Evolutionary conservation across 352 stramenopile species (phyloP), one percentile per base, ranked within the genome.

Genomic region (Blastocystis sp.): DNA sequence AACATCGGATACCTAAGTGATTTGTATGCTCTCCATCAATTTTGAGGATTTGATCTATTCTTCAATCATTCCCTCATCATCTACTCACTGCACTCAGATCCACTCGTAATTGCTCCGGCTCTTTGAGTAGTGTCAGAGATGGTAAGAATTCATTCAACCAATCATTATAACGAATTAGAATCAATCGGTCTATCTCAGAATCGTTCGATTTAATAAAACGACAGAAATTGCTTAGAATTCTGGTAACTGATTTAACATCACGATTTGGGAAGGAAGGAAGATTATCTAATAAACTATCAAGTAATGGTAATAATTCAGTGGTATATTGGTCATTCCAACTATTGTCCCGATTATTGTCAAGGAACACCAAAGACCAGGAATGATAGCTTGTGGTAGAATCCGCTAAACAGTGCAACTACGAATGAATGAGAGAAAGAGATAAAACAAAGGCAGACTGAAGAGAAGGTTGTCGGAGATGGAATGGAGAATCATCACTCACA

Each of bases 121-220:
- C 40, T 48, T 48, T 48, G 40, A 48, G 40, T 9, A 48, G 40
- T 9, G 40, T 48, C 9, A 70, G 5, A 0, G 60, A 30, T 24
- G 60, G 60, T 40, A 70, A 40, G 24, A 30, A 35, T 40, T 70
- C 60, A 24, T 33, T 70, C 60, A 70, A 22, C 64, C 64, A 77
- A 22, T 77, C 64, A 48, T 77, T 77, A 22, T 53, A 51, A 30
- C 7, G 27, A 48, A 77, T 53, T 3, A 40, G 64, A 3, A 77
- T 53, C 9, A 24, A 56, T n/a, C 37, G 15, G 33, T 51, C 30
- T 6, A 44, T 42, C 3, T 19, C 64, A 17, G 7, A n/a, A 48
- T 77, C 64, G 30, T 30, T 51, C 64, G 64, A 53, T 19, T 51
- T n/a, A 22, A 77, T 48, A 2, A 53, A 53, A 3, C 64, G n/a